phyloP scores from a whole-genome alignment of 257 asterid species.

The Anisodus tanguticus region DNA sequence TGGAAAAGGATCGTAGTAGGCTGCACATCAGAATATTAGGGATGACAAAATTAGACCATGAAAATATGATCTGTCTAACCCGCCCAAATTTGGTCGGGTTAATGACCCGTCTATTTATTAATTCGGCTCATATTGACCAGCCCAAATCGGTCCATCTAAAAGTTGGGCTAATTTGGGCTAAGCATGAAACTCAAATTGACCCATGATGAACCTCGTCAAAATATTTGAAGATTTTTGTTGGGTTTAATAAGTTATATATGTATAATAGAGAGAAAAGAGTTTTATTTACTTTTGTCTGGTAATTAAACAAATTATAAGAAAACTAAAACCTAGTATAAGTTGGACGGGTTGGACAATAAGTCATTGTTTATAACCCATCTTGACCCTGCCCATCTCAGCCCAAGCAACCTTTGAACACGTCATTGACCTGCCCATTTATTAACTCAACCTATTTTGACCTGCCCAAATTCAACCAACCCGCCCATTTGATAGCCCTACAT shows the following conservation, averaged over 20 bases:
- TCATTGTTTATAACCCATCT: background rate
- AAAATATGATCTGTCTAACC: background rate
- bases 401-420: background rate
- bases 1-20: background rate
- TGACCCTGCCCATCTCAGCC: background rate
- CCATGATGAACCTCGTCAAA: background rate
- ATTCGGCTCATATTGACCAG: background rate
- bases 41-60: background rate
- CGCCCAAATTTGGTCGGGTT: background rate
- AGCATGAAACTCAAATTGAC: background rate
- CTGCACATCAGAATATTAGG: background rate
- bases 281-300: too few species aligned
- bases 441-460: background rate
- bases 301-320: background rate
- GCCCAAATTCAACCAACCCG: background rate
- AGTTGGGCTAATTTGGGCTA: background rate
- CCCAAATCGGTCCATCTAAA: background rate
- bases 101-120: background rate
- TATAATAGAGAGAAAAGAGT: background rate
- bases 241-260: background rate
- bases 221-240: background rate
- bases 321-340: background rate
- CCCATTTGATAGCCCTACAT: background rate
- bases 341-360: background rate
- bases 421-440: background rate